Conservation (phyloP, 78 protist genomes). For the slime mould (Dictyostelium discoideum) region DNA sequence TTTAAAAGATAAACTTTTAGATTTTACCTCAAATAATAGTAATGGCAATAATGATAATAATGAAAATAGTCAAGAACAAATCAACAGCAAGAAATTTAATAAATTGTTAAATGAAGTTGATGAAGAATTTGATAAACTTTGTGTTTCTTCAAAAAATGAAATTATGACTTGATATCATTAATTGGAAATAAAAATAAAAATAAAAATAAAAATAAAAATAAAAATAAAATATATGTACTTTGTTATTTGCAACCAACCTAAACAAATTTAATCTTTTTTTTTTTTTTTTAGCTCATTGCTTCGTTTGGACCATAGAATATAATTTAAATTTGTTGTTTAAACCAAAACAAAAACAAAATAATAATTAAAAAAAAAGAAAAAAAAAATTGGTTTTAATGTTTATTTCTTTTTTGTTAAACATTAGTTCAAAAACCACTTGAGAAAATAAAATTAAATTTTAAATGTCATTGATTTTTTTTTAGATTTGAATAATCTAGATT, state of each 20-base stretch:
- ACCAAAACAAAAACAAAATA: too few species aligned
- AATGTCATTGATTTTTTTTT: too few species aligned
- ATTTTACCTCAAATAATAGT: background rate
- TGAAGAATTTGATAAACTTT: slow-evolving; percentile 28
- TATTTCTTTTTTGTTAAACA: too few species aligned
- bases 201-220: background rate
- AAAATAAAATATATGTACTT: background rate
- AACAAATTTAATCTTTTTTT: too few species aligned
- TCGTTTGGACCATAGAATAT: too few species aligned
- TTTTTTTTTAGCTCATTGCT: too few species aligned
- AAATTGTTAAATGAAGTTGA: slow-evolving; percentile 9
- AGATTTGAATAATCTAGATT: too few species aligned
- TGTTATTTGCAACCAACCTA: too few species aligned
- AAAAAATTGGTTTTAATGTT: too few species aligned
- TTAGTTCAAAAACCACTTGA: too few species aligned
- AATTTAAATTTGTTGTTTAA: too few species aligned
- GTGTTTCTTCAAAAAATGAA: background rate
- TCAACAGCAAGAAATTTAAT: background rate
- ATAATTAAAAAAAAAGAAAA: background rate
- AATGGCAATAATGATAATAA: background rate
- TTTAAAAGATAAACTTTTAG: background rate
- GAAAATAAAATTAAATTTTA: too few species aligned
- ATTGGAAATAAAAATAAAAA: background rate
- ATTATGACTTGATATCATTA: background rate
- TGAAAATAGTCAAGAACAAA: background rate